Percentiles rank a stretch among this genome's conserved stretches.
Evolutionary conservation across 2,329 filamentous ascomycete species (phyloP).

Genomic region (Aspergillus sojae): DNA sequence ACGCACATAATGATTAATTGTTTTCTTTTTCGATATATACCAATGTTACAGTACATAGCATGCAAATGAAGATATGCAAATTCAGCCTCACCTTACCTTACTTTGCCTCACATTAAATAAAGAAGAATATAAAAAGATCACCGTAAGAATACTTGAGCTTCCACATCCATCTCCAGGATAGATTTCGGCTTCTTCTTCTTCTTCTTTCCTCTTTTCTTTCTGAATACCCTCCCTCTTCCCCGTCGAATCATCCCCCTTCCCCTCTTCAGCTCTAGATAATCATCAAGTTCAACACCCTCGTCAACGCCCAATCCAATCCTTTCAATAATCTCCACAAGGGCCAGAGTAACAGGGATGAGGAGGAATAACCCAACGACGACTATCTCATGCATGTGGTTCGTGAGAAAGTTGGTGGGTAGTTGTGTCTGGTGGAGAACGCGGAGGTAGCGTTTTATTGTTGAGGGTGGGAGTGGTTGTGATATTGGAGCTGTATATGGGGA

Average conservation of each 20-base stretch:
- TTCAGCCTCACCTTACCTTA: too few relatives aligned
- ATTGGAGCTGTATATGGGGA: background rate
- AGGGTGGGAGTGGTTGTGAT: background rate
- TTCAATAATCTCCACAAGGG: constrained; percentile 13
- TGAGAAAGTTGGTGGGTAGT: background rate
- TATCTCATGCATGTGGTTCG: constrained; percentile 11
- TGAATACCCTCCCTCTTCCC: background rate
- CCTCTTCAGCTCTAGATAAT: background rate
- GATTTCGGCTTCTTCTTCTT: background rate
- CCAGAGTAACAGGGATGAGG: constrained; percentile 14
- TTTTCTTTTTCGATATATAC: too few relatives aligned
- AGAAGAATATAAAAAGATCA: too few relatives aligned
- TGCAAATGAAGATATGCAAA: background rate
- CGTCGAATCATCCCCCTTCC: background rate
- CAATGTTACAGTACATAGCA: background rate
- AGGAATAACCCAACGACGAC: constrained; percentile 8
- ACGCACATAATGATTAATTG: background rate
- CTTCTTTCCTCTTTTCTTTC: background rate
- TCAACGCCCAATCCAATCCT: background rate
- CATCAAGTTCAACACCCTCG: background rate
- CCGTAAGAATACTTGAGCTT: background rate
- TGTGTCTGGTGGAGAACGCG: constrained; percentile 7
- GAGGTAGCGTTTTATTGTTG: background rate
- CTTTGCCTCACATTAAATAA: too few relatives aligned
- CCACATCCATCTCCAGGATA: background rate